Evolutionary conservation across 192 early-diverging fungal genomes (phyloP).

Genomic region (Entomortierella chlamydospora): DNA sequence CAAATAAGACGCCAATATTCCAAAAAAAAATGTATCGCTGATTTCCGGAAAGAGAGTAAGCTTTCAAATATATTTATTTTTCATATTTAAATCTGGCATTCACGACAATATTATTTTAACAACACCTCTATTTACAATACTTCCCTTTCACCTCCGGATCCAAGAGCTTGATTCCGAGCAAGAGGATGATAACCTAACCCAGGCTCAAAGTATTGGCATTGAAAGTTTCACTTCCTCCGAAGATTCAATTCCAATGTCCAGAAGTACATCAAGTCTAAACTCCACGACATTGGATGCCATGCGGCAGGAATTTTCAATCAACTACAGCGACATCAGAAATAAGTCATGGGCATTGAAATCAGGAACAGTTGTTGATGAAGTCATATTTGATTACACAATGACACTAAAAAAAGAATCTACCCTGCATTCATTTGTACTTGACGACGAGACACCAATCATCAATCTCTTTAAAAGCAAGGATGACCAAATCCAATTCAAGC

Average conservation of each 20-base stretch:
- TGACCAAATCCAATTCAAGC: neutral
- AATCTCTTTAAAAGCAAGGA: neutral
- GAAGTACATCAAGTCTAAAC: constrained; percentile 1
- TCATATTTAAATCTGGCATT: neutral
- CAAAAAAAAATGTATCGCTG: constrained; percentile 1
- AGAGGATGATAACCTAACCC: neutral
- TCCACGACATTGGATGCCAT: constrained; percentile 1
- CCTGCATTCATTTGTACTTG: neutral
- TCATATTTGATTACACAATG: neutral
- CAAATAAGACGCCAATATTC: neutral
- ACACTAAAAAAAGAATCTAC: neutral
- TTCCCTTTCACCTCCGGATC: neutral
- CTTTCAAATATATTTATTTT: neutral
- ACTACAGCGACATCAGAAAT: neutral
- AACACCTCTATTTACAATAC: neutral
- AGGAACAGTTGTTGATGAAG: neutral
- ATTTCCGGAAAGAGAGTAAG: constrained; percentile 1
- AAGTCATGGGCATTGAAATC: neutral
- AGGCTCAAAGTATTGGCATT: neutral
- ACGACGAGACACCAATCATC: neutral
- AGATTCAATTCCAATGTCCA: neutral
- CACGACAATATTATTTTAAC: neutral
- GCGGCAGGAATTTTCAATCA: constrained; percentile 1
- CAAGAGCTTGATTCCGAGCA: neutral
- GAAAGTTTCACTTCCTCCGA: neutral